Percentiles rank a stretch among this genome's conserved stretches.
These are phyloP conservation scores for Umbelopsis ramanniana DNA, from an alignment of 192 early-diverging fungal genomes.

Conservation along the genomic window DNA sequence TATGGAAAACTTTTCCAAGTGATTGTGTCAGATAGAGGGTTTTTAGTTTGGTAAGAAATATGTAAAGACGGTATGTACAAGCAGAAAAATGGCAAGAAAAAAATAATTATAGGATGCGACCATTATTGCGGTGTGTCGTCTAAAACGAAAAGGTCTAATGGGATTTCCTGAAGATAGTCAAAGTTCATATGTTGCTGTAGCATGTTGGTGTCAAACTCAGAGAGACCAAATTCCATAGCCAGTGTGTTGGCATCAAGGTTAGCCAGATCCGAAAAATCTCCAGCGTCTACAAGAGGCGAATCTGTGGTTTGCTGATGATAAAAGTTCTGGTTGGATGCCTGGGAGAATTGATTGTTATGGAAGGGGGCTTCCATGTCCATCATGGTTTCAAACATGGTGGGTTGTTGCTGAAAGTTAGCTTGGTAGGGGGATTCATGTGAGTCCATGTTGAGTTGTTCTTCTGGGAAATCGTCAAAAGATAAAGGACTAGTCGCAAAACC, in stretches of 20 bases:
- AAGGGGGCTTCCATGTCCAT: too few relatives aligned
- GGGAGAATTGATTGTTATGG: not conserved
- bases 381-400: too few relatives aligned
- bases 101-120: not conserved
- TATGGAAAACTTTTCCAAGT: too few relatives aligned
- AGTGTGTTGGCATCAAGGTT: not conserved
- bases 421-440: not conserved
- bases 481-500: not conserved
- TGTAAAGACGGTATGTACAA: not conserved
- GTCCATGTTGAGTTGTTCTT: too few relatives aligned
- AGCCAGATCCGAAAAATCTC: not conserved
- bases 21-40: too few relatives aligned
- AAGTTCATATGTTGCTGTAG: constrained; percentile 1
- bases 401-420: too few relatives aligned
- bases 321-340: not conserved
- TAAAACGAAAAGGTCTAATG: not conserved
- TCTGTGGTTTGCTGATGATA: not conserved
- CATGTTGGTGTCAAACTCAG: not conserved
- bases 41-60: not conserved
- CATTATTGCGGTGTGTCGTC: not conserved
- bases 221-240: not conserved
- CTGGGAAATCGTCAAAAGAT: not conserved
- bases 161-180: not conserved
- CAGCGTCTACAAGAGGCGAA: not conserved
- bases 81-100: not conserved